Evolutionary conservation across 768 basidiomycete species (phyloP).

Genomic region (Boletus vinaceobasis): DNA sequence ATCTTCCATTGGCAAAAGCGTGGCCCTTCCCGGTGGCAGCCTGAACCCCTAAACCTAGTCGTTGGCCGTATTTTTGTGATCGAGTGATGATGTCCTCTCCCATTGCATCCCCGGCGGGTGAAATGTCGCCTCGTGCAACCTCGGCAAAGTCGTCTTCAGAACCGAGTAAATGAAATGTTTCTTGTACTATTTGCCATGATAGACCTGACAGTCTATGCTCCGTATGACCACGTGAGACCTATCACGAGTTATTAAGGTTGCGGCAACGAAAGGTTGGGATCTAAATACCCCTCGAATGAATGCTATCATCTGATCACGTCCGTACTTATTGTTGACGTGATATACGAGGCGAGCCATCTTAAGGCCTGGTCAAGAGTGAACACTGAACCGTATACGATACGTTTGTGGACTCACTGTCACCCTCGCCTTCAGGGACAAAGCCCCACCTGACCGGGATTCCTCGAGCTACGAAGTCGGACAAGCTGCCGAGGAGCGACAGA

Average conservation of each 20-base stretch:
- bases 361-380: constrained; percentile 38
- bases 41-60: constrained; percentile 49
- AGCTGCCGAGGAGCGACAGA: constrained; percentile 58
- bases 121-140: constrained; percentile 32
- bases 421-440: constrained; percentile 64
- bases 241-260: background rate
- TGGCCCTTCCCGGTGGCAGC: constrained; percentile 50
- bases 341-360: constrained; percentile 74
- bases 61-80: constrained; percentile 49
- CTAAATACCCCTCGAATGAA: constrained; percentile 53
- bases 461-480: constrained; percentile 70
- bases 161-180: constrained; percentile 38
- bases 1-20: constrained; percentile 88
- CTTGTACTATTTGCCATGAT: constrained; percentile 42
- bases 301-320: constrained; percentile 56
- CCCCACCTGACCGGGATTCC: constrained; percentile 82
- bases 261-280: background rate
- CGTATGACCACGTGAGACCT: constrained; percentile 40
- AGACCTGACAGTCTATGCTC: constrained; percentile 33
- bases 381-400: background rate
- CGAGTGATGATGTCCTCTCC: constrained; percentile 39
- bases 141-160: constrained; percentile 38
- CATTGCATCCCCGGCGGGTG: constrained; percentile 25
- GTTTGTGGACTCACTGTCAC: constrained; percentile 31
- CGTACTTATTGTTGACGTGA: constrained; percentile 60